Evolutionary conservation across 768 basidiomycete genomes (phyloP).

Genomic region (Tulasnella sp.): DNA sequence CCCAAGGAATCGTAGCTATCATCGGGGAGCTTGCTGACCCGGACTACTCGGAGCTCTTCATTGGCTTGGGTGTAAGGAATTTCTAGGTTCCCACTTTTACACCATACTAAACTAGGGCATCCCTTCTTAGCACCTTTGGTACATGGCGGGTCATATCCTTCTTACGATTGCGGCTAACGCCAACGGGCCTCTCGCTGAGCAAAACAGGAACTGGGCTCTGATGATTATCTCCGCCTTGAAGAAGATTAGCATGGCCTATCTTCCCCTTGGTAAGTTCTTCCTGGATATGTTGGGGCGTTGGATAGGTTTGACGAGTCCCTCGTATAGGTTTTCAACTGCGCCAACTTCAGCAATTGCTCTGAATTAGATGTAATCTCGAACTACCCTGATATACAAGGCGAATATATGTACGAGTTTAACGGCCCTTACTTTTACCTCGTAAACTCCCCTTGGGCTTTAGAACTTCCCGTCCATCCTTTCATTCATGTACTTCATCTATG

Average conservation of each 20-base stretch:
- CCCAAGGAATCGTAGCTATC: neutral
- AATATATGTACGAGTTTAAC: neutral
- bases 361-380: neutral
- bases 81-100: neutral
- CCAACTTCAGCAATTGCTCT: slow-evolving; percentile 12
- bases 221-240: slow-evolving; percentile 5
- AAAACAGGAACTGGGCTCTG: neutral
- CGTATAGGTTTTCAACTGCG: slow-evolving; percentile 12
- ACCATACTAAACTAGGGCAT: neutral
- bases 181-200: neutral
- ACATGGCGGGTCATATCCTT: slow-evolving; percentile 3
- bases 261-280: slow-evolving; percentile 5
- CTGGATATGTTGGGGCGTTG: neutral
- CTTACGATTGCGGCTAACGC: neutral
- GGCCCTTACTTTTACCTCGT: neutral
- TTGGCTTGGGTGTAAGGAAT: slow-evolving; percentile 17
- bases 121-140: slow-evolving; percentile 7
- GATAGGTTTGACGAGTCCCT: neutral
- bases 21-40: neutral
- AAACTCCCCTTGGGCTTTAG: neutral
- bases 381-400: too few species aligned
- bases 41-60: slow-evolving; percentile 16
- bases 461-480: neutral
- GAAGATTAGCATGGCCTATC: slow-evolving; percentile 11
- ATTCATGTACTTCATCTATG: neutral